phyloP scores from a whole-genome alignment of 768 basidiomycete genomes.

The Psilocybe cubensis region DNA sequence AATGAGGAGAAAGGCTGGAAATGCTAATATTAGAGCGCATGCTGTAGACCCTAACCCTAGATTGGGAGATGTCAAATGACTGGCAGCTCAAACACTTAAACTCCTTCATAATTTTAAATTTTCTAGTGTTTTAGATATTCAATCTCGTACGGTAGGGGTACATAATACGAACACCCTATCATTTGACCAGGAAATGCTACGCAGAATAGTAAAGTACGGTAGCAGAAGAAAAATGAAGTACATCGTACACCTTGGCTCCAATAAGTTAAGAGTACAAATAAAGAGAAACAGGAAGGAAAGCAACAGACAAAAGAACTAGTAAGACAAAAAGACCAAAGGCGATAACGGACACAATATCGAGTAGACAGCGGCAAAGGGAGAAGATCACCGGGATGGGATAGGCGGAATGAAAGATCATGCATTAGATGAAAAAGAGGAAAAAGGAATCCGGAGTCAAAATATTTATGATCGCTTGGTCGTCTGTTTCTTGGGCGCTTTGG shows the following conservation, averaged over 20 bases:
- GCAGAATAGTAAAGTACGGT: constrained; percentile 15
- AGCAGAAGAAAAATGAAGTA: constrained; percentile 24
- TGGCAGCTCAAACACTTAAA: too few species aligned
- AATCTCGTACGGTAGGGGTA: constrained; percentile 14
- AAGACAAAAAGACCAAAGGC: constrained; percentile 17
- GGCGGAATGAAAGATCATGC: constrained; percentile 19
- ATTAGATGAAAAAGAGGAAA: constrained; percentile 16
- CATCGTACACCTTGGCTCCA: constrained; percentile 33
- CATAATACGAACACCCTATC: constrained; percentile 19
- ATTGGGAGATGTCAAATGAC: constrained; percentile 27
- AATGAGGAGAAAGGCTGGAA: constrained; percentile 1
- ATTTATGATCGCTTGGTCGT: constrained; percentile 30
- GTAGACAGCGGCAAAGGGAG: not conserved
- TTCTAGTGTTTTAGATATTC: constrained; percentile 9
- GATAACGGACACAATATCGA: constrained; percentile 10
- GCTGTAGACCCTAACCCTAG: constrained; percentile 39
- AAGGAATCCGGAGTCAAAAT: not conserved
- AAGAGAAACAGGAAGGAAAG: constrained; percentile 24
- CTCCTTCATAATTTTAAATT: not conserved
- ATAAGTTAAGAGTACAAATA: constrained; percentile 46
- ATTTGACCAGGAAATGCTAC: constrained; percentile 15
- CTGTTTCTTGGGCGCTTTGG: constrained; percentile 41
- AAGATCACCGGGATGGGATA: constrained; percentile 16
- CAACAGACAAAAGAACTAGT: constrained; percentile 19
- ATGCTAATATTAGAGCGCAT: constrained; percentile 4